A percentile compares a stretch with the other conserved stretches of the same genome.
Evolutionary conservation across 2,329 filamentous ascomycete species (phyloP).

Genomic region (Pseudogymnoascus sp.): DNA sequence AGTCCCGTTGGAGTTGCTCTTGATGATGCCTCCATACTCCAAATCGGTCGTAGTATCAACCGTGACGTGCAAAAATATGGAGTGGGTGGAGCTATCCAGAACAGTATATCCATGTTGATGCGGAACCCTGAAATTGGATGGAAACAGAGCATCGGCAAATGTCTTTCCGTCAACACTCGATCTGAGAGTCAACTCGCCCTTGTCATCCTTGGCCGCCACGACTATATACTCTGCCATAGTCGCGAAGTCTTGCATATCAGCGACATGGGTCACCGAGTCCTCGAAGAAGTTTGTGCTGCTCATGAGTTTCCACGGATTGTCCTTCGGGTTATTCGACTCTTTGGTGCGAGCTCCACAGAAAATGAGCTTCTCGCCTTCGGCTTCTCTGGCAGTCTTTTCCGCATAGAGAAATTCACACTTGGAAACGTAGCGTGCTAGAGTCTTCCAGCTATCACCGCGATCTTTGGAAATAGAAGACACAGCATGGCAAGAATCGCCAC

Average conservation of each 20-base stretch:
- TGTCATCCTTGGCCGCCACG: slow-evolving; percentile 61
- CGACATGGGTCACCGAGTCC: slow-evolving; percentile 51
- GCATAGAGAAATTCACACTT: slow-evolving; percentile 79
- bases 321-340: slow-evolving; percentile 53
- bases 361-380: slow-evolving; percentile 36
- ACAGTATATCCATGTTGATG: slow-evolving; percentile 84
- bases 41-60: slow-evolving; percentile 56
- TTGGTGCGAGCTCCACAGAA: slow-evolving; percentile 54
- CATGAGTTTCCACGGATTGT: slow-evolving; percentile 58
- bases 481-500: slow-evolving; percentile 52
- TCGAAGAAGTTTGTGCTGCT: slow-evolving; percentile 67
- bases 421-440: slow-evolving; percentile 62
- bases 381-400: slow-evolving; percentile 43
- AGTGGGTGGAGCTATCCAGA: slow-evolving; percentile 87
- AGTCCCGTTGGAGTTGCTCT: slow-evolving; percentile 97
- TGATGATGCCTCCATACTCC: slow-evolving; percentile 80
- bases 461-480: slow-evolving; percentile 72
- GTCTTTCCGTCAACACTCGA: slow-evolving; percentile 76
- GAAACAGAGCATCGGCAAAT: slow-evolving; percentile 81
- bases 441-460: slow-evolving; percentile 71
- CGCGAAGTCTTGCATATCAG: slow-evolving; percentile 74
- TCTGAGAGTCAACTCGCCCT: slow-evolving; percentile 58
- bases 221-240: slow-evolving; percentile 97
- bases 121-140: slow-evolving; percentile 69
- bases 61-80: slow-evolving; percentile 87